Conservation (phyloP, 2,329 filamentous ascomycete genomes). For the Chrysoporthe austroafricana region DNA sequence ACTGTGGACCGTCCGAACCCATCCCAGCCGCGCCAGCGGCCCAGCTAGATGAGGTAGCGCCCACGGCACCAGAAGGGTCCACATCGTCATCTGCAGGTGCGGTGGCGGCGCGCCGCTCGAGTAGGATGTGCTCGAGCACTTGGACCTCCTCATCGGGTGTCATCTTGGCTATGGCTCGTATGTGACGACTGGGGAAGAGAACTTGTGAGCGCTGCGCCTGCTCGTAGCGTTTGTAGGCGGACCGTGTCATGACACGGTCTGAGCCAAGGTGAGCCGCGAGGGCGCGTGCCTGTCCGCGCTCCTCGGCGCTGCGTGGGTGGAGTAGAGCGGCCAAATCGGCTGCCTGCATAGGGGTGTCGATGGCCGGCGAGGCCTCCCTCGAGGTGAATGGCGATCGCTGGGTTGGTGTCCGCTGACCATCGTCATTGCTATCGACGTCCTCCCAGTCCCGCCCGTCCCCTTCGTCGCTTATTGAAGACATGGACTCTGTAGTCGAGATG, state of each 20-base stretch:
- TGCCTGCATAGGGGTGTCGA: conserved; percentile 67
- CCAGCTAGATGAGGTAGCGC: conserved; percentile 54
- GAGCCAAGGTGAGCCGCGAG: conserved; percentile 79
- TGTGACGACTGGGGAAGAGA: conserved; percentile 53
- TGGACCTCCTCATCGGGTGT: conserved; percentile 63
- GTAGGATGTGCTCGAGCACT: conserved; percentile 62
- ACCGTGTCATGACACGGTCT: conserved; percentile 77
- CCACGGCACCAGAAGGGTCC: conserved; percentile 20
- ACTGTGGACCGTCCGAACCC: conserved; percentile 75
- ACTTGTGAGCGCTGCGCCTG: conserved; percentile 73
- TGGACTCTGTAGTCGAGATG: conserved; percentile 60
- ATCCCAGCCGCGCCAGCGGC: conserved; percentile 73
- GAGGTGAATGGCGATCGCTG: conserved; percentile 56
- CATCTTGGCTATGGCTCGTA: conserved; percentile 48
- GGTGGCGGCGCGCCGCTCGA: conserved; percentile 50
- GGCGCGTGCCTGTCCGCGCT: conserved; percentile 78
- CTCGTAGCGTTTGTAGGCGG: conserved; percentile 70
- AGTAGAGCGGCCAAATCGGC: conserved; percentile 78
- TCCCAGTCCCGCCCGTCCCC: conserved; percentile 40
- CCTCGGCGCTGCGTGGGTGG: conserved; percentile 76
- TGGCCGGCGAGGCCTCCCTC: conserved; percentile 60
- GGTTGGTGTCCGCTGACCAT: conserved; percentile 73
- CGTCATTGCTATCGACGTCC: conserved; percentile 49
- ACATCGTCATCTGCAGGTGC: conserved; percentile 28
- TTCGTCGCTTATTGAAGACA: conserved; percentile 28